A percentile compares a stretch with the other conserved stretches of the same genome.
Conservation (phyloP, 441 rosid genomes). For the Croton setiger region DNA sequence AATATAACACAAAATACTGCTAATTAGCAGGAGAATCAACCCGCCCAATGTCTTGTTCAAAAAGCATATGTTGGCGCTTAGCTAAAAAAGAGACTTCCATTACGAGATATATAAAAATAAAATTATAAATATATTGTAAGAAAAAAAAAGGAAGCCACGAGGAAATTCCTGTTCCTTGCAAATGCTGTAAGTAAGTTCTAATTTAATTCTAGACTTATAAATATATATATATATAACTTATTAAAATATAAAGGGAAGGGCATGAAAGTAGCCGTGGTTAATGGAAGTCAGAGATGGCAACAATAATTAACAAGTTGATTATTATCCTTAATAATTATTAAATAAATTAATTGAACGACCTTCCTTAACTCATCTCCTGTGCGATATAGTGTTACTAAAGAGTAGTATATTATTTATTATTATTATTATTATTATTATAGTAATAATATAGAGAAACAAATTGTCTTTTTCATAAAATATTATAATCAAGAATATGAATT, state of each 20-base stretch:
- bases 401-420: no score
- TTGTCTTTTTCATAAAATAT: neutral
- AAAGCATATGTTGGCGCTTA: slow-evolving; percentile 19
- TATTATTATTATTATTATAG: no score
- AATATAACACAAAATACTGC: neutral
- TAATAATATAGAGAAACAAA: neutral
- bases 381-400: neutral
- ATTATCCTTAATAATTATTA: neutral
- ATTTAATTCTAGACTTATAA: neutral
- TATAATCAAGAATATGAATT: neutral
- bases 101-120: neutral
- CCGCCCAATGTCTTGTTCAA: neutral
- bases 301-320: neutral
- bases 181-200: neutral
- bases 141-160: slow-evolving; percentile 14
- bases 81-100: slow-evolving; percentile 1
- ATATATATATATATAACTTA: neutral
- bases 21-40: neutral
- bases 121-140: no score
- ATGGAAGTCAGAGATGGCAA: slow-evolving; percentile 39
- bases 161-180: slow-evolving; percentile 32
- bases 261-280: slow-evolving; percentile 40
- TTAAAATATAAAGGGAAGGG: neutral
- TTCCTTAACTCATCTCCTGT: no score
- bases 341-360: neutral